phyloP scores from a whole-genome alignment of 441 rosid species.

The Erodium moschatum region DNA sequence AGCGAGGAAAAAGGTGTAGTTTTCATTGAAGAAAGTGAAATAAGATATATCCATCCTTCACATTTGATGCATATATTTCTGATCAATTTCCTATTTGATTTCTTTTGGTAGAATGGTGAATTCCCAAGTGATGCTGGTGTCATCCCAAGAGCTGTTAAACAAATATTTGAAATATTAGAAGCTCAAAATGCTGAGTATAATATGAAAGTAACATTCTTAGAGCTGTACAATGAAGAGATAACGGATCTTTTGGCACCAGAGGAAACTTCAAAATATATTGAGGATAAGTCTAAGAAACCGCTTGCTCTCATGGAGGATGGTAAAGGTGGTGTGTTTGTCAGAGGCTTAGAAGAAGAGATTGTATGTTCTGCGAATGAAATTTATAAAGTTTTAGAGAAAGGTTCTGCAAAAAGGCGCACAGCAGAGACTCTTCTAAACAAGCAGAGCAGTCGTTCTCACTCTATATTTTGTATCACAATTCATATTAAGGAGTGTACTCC shows the following conservation, averaged over 20 bases:
- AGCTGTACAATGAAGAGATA: slow-evolving; percentile 94
- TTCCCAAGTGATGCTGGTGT: slow-evolving; percentile 97
- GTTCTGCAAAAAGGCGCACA: slow-evolving; percentile 93
- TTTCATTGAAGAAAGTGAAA: not conserved
- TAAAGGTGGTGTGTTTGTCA: slow-evolving; percentile 92
- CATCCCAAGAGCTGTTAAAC: slow-evolving; percentile 89
- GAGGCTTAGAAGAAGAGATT: slow-evolving; percentile 96
- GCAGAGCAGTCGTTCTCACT: slow-evolving; percentile 99
- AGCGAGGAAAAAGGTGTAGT: slow-evolving; percentile 75
- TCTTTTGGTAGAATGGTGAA: slow-evolving; percentile 68
- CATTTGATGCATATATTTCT: slow-evolving; percentile 16
- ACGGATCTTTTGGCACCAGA: slow-evolving; percentile 91
- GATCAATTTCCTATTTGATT: slow-evolving; percentile 18
- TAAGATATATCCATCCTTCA: slow-evolving; percentile 3
- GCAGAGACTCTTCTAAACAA: slow-evolving; percentile 98
- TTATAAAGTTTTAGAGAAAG: slow-evolving; percentile 94
- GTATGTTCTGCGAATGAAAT: slow-evolving; percentile 92
- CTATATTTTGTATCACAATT: slow-evolving; percentile 91
- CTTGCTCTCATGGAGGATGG: slow-evolving; percentile 99
- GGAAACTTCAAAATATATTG: slow-evolving; percentile 64
- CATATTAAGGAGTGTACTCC: slow-evolving; percentile 95
- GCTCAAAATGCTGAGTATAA: slow-evolving; percentile 89
- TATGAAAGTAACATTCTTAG: slow-evolving; percentile 94
- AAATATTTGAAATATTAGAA: slow-evolving; percentile 86
- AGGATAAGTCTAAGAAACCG: slow-evolving; percentile 92